Base-by-base conservation (phyloP, 306 rosid genomes). In the Medicago arabica region DNA sequence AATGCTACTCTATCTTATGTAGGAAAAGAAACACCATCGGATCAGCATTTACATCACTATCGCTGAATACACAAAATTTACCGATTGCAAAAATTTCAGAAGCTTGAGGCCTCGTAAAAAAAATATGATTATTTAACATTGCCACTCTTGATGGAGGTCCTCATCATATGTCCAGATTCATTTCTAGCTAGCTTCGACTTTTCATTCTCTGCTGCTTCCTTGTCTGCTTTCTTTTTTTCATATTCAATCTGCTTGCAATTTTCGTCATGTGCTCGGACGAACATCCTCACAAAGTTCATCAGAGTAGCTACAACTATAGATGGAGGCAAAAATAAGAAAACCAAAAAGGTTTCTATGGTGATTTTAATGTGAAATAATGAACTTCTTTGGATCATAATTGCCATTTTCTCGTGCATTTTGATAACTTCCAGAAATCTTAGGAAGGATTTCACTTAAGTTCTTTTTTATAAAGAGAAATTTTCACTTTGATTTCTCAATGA, bases 281-380 rank as follows among this genome's bases (percentile, higher is more conserved):
- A 92, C 96, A 89, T 85, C 78, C 81, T 85, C 89, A 89, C 96
- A 79, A 89, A 92, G 83, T 89, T 92, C 67, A 80, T 85, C 53
- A 89, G 85, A 18, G 97, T 89, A 38, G 96, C 78, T 17, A 89
- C 97, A 65, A 89, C 97, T 92, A 69, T 72, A 78, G 50, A 84
- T 41, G 17, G 2, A 21, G 28, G 19, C 3, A 21, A 65, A 74
- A 68, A 10, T 31, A 15, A 36, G 9, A 70, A 74, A 59, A 14
- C 2, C 3, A 2, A 17, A 23, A 41, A 75, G 63, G 70, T 67
- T 36, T 55, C 54, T 39, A 19, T 44, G 28, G 67, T 28, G 8
- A 54, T 12, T 61, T 71, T 39, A 79, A 18, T 59, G 74, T 54
- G 63, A 75, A 75, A 60, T 13, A 46, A 41, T 70, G 47, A 4